phyloP scores from a whole-genome alignment of 768 basidiomycete species.

The Jaapia argillacea region DNA sequence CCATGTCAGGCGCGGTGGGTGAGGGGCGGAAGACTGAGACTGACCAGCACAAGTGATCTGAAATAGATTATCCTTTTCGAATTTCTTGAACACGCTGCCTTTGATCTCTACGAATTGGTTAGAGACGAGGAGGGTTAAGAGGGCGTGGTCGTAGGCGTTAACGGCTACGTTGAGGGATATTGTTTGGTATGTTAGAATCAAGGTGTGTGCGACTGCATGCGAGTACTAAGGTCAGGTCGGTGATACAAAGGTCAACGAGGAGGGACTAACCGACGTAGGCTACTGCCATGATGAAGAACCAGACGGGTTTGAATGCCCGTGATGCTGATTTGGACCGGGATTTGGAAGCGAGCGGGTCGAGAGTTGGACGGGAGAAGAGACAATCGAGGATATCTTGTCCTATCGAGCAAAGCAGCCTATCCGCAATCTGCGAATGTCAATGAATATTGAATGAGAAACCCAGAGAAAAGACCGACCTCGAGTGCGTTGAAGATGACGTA shows the following conservation, averaged over 20 bases:
- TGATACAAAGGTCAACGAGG: not conserved
- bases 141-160: constrained; percentile 94
- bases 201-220: constrained; percentile 68
- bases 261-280: constrained; percentile 65
- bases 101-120: constrained; percentile 99
- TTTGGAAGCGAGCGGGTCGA: constrained; percentile 56
- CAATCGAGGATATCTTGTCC: constrained; percentile 97
- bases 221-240: not conserved
- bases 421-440: constrained; percentile 62
- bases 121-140: constrained; percentile 87
- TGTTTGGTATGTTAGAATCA: constrained; percentile 95
- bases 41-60: constrained; percentile 95
- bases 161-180: constrained; percentile 94
- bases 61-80: constrained; percentile 97
- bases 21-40: constrained; percentile 9
- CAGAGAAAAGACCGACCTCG: constrained; percentile 45
- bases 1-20: not conserved
- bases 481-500: constrained; percentile 99
- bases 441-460: constrained; percentile 1
- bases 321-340: constrained; percentile 48
- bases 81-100: constrained; percentile 98
- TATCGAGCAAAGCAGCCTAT: constrained; percentile 89
- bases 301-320: constrained; percentile 65
- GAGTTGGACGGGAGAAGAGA: constrained; percentile 86
- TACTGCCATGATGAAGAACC: constrained; percentile 76